phyloP scores from a whole-genome alignment of 257 asterid species.

The Solanum pennellii region DNA sequence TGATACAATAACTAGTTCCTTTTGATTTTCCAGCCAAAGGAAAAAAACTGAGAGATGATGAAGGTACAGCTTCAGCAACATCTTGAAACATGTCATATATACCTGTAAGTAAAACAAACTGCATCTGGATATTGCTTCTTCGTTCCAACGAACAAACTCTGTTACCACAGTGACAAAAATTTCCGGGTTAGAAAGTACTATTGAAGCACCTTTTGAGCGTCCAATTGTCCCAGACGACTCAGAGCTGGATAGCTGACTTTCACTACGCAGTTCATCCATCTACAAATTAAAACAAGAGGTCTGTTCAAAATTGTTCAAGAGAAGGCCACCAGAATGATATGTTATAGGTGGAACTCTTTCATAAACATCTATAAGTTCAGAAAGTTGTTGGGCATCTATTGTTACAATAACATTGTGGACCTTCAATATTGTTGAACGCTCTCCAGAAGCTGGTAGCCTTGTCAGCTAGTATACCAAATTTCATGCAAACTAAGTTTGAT shows the following conservation, averaged over 20 bases:
- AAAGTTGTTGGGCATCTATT: background rate
- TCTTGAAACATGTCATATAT: conserved; percentile 4
- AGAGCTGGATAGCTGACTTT: conserved; percentile 48
- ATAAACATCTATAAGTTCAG: background rate
- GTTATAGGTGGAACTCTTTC: background rate
- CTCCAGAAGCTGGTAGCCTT: background rate
- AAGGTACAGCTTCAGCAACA: background rate
- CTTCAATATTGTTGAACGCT: background rate
- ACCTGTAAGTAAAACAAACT: conserved; percentile 82
- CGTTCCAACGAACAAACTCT: conserved; percentile 98
- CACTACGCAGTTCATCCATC: conserved; percentile 90
- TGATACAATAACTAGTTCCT: background rate
- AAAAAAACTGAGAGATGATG: background rate
- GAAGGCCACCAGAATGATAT: background rate
- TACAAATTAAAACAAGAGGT: conserved; percentile 15
- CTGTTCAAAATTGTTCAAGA: background rate
- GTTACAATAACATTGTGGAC: background rate
- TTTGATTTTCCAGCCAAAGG: background rate
- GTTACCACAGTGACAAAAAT: conserved; percentile 91
- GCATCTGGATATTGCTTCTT: conserved; percentile 87
- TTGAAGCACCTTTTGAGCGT: conserved; percentile 89
- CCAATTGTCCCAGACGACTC: conserved; percentile 91
- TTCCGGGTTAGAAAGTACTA: conserved; percentile 69
- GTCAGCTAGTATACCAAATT: background rate
- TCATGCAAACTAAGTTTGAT: background rate